Evolutionary conservation across 139 green algal species (phyloP).

Genomic region (Diplosphaera chodatii): DNA sequence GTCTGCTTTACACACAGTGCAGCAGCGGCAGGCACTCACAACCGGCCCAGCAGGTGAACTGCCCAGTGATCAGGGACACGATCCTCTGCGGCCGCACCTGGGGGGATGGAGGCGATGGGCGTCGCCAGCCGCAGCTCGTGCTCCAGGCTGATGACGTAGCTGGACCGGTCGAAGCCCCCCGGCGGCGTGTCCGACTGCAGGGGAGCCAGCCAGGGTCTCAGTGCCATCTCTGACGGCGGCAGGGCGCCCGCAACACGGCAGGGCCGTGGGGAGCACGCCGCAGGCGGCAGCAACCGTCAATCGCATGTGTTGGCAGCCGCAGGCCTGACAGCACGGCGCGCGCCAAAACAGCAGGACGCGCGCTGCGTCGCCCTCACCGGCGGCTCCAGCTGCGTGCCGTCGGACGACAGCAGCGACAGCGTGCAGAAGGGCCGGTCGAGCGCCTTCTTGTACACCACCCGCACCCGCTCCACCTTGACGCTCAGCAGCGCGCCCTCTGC

Average conservation of each 20-base stretch:
- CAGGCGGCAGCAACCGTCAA: too few species aligned
- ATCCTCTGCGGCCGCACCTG: constrained; percentile 9
- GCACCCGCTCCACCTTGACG: constrained; percentile 6
- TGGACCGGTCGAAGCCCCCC: constrained; percentile 19
- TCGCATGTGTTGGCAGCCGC: too few species aligned
- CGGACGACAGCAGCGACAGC: constrained; percentile 16
- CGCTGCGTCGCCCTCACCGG: neutral
- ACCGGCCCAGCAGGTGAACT: too few species aligned
- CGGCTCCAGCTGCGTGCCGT: constrained; percentile 4
- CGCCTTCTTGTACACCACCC: constrained; percentile 24
- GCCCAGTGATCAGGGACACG: too few species aligned
- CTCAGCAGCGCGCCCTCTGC: neutral
- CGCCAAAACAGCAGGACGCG: too few species aligned
- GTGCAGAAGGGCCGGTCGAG: constrained; percentile 43
- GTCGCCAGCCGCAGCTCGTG: constrained; percentile 24
- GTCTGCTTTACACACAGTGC: too few species aligned
- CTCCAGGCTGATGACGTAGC: constrained; percentile 15
- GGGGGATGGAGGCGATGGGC: constrained; percentile 19
- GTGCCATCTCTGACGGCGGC: too few species aligned
- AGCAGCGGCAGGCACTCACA: too few species aligned
- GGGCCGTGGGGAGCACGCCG: too few species aligned
- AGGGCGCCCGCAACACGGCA: too few species aligned
- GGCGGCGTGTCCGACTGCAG: constrained; percentile 28
- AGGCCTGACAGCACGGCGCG: too few species aligned
- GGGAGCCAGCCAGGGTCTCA: too few species aligned